Percentiles rank a stretch among this genome's conserved stretches.
These are phyloP conservation scores for Leccinum imitatum DNA, from an alignment of 768 basidiomycete genomes.

Conservation along the genomic window DNA sequence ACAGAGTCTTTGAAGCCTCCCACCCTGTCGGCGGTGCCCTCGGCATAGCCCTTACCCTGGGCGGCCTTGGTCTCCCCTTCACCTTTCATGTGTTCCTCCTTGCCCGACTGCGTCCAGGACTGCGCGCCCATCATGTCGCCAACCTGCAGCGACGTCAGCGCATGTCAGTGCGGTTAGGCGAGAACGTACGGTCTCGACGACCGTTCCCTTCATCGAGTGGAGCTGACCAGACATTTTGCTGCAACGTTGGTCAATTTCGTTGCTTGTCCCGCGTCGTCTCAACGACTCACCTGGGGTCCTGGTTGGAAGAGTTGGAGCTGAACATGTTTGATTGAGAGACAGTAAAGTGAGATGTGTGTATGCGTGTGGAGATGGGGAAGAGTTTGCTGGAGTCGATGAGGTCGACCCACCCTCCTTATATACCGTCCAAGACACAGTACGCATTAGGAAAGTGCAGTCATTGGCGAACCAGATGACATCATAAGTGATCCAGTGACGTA, in stretches of 20 bases:
- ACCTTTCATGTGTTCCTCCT: constrained; percentile 50
- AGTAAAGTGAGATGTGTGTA: neutral
- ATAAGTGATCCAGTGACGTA: constrained; percentile 28
- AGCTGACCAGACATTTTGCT: constrained; percentile 37
- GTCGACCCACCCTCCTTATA: constrained; percentile 21
- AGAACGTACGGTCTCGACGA: constrained; percentile 32
- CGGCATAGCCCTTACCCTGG: constrained; percentile 48
- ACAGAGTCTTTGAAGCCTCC: constrained; percentile 54
- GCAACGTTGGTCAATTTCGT: neutral
- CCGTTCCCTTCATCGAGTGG: constrained; percentile 40
- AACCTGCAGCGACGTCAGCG: constrained; percentile 19
- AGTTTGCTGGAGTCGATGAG: neutral
- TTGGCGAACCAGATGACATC: constrained; percentile 28
- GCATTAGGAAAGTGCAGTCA: constrained; percentile 30
- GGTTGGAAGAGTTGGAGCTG: constrained; percentile 16
- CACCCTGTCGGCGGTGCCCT: constrained; percentile 46
- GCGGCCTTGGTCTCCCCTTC: constrained; percentile 48
- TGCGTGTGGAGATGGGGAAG: constrained; percentile 1
- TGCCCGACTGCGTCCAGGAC: constrained; percentile 45
- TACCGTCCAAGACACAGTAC: constrained; percentile 22
- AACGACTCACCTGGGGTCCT: constrained; percentile 29
- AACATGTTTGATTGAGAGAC: neutral
- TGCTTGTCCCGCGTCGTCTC: neutral
- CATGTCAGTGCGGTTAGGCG: neutral
- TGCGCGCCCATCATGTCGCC: constrained; percentile 45